Evolutionary conservation across 2,329 filamentous ascomycete genomes (phyloP), one percentile per base, ranked within the genome.

Genomic region (Leptosphaerulina australis): DNA sequence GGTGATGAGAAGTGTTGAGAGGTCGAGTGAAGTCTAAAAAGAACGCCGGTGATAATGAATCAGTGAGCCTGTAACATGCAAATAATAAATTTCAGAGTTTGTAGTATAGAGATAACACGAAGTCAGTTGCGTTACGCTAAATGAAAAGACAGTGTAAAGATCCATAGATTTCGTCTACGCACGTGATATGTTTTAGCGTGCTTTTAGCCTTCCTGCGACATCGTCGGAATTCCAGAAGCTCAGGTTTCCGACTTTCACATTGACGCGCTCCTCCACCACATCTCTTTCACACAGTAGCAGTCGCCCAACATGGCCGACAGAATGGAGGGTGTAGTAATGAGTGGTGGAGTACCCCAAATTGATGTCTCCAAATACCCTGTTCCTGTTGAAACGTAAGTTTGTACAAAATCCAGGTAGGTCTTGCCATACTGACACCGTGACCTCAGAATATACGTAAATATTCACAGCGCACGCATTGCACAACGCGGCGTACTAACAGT

Each of bases 361-460:
- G 66, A 68, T 28, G 59, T 66, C 1, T 60, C 55, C 56, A 69
- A 69, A 48, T 70, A 70, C 40, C 64, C 64, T 5, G 68, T 71
- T 1, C 66, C 69, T 20, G 69, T 71, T 26, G 62, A 67, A 59
- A 73, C 70, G 69, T 72, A 66, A 56, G 66, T 65, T 25, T 38
- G 37, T 38, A 47, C 28, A 47, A 28, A 21, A 40, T 26, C 43
- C 29, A 31, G 47, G 47, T 50, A 50, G 39, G 47, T 50, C 45
- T 18, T n/a, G 29, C 15, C 24, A 45, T 57, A 37, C 46, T 50
- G 22, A 44, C 45, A 38, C 18, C 15, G 15, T 6, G n/a, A 24
- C 21, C 10, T 14, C 51, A 73, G 70, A 38, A 65, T 73, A 39
- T 73, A 72, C 48, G 70, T 73, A 58, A 60, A 68, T 68, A 53